phyloP scores from a whole-genome alignment of 2,329 filamentous ascomycete species.

The Stylonectria norvegica region DNA sequence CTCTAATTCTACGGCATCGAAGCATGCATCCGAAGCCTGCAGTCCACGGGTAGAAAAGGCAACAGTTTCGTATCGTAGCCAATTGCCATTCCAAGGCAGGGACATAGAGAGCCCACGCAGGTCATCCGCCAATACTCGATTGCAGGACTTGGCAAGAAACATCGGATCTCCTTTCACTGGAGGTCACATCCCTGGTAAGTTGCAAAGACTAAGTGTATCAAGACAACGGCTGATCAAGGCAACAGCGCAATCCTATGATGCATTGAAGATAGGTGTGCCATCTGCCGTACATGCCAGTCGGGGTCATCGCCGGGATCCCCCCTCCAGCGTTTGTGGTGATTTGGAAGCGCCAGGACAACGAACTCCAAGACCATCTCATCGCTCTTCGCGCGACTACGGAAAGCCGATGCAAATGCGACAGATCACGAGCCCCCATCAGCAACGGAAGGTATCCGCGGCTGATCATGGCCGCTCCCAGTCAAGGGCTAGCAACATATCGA shows the following conservation, averaged over 20 bases:
- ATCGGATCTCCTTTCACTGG: background rate
- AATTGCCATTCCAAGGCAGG: no score
- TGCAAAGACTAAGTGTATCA: background rate
- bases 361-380: conserved; percentile 13
- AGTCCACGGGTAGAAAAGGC: no score
- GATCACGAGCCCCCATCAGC: conserved; percentile 1
- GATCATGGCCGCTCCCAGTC: conserved; percentile 24
- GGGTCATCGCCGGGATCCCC: conserved; percentile 7
- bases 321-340: conserved; percentile 30
- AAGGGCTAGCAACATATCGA: conserved; percentile 33
- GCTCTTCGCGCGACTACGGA: background rate
- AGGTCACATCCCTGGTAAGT: background rate
- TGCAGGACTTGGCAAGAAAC: background rate
- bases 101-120: no score
- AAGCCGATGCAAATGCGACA: conserved; percentile 7
- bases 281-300: conserved; percentile 3
- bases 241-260: no score
- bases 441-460: conserved; percentile 1
- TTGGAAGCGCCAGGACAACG: conserved; percentile 28
- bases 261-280: conserved; percentile 7
- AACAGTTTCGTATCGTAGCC: no score
- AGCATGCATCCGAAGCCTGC: no score
- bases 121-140: no score
- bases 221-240: background rate
- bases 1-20: no score